These are phyloP conservation scores for Lenzites betulinus DNA, from an alignment of 768 basidiomycete species.

Conservation along the genomic window DNA sequence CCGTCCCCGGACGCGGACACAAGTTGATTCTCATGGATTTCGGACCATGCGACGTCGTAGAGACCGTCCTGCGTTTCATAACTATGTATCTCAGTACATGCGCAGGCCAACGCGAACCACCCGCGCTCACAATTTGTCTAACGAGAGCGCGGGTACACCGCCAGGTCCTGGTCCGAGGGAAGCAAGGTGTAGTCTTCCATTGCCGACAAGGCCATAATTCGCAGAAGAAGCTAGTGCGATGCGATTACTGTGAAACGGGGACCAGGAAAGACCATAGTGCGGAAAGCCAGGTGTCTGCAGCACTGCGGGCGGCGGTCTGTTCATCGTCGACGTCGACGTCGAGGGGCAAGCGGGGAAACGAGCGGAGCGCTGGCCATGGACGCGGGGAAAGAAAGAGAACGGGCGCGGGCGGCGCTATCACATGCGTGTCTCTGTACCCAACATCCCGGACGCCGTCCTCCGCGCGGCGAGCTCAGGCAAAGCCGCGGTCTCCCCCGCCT, in stretches of 20 bases:
- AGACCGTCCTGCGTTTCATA: slow-evolving; percentile 90
- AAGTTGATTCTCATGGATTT: slow-evolving; percentile 91
- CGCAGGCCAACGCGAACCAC: slow-evolving; percentile 11
- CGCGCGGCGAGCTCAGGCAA: slow-evolving; percentile 38
- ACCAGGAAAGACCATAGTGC: slow-evolving; percentile 82
- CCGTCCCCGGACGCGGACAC: slow-evolving; percentile 90
- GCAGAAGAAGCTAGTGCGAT: slow-evolving; percentile 83
- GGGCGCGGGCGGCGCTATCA: slow-evolving; percentile 18
- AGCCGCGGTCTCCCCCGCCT: slow-evolving; percentile 44
- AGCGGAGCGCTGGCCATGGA: slow-evolving; percentile 2
- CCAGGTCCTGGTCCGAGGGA: slow-evolving; percentile 52
- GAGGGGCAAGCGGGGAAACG: background rate
- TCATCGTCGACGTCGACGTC: slow-evolving; percentile 34
- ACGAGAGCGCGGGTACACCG: slow-evolving; percentile 44
- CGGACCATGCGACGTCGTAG: slow-evolving; percentile 94
- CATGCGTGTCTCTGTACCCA: slow-evolving; percentile 82
- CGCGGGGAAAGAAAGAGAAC: slow-evolving; percentile 4
- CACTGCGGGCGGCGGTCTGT: slow-evolving; percentile 47
- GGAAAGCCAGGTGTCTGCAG: slow-evolving; percentile 82
- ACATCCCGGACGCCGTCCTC: slow-evolving; percentile 63
- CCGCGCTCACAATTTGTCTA: slow-evolving; percentile 69
- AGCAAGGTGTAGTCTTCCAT: slow-evolving; percentile 80
- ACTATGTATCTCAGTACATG: slow-evolving; percentile 53
- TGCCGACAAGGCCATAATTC: slow-evolving; percentile 95
- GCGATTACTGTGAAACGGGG: slow-evolving; percentile 76